These are phyloP conservation scores for Dryas drummondii DNA, from an alignment of 306 rosid genomes.

Conservation along the genomic window DNA sequence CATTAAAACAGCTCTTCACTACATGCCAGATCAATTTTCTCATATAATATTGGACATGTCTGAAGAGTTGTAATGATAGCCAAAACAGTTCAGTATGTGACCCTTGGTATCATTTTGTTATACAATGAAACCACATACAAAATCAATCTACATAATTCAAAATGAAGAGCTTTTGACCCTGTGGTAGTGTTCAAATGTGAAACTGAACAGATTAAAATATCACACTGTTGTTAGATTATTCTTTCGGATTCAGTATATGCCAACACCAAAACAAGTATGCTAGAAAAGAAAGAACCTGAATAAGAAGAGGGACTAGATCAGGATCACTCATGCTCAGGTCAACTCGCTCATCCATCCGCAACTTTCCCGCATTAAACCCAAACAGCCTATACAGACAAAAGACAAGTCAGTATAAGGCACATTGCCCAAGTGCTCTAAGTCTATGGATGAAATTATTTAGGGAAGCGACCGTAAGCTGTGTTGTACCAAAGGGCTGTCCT, in stretches of 20 bases:
- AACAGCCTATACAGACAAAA: constrained; percentile 64
- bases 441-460: no score
- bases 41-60: no score
- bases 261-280: constrained; percentile 4
- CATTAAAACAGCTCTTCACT: background rate
- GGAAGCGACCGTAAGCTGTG: no score
- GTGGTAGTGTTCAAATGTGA: background rate
- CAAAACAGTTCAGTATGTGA: background rate
- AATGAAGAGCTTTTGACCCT: background rate
- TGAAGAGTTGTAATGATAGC: background rate
- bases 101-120: background rate
- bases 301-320: constrained; percentile 86
- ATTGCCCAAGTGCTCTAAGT: no score
- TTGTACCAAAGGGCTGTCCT: no score
- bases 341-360: constrained; percentile 83
- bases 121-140: no score
- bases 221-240: background rate
- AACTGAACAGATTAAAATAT: background rate
- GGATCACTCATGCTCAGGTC: constrained; percentile 93
- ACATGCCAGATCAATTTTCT: background rate
- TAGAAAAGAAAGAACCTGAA: constrained; percentile 58
- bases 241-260: background rate
- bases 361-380: constrained; percentile 72
- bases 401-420: constrained; percentile 17
- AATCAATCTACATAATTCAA: no score